Base-by-base conservation (phyloP, 306 rosid species). In the Vicia faba region DNA sequence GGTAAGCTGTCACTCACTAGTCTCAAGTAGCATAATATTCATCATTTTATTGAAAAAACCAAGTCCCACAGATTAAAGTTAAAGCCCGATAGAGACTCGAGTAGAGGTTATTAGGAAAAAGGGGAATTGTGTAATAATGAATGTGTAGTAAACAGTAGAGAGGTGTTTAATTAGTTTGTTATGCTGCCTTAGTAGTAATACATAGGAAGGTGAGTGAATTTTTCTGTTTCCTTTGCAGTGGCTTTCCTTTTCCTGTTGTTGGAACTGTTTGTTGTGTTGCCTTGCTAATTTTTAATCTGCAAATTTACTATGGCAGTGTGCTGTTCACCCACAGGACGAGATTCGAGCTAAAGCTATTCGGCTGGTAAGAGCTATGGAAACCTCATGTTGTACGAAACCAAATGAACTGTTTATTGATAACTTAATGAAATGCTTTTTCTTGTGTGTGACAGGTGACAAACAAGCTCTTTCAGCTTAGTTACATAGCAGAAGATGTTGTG, bases 281-380 rank as follows among this genome's bases (percentile, higher is more conserved):
- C 48, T 54, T 61, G 71, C 46, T 46, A 33, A 18, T 51, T 40
- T 77, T 78, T 78, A 43, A 72, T 20, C 16, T 45, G 20, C 74
- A 70, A 71, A 54, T 75, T 69, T 76, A 65, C 55, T 12, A 33
- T 83, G 77, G 84, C 91, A 93, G 99, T 93, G 99, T 83, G 90
- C 97, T 61, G 79, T 86, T 29, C 99, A 93, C 78, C 33, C 87
- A n/a, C 96, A 93, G 79, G 96, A 90, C 71, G 96, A 93, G 77
- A 88, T 90, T 66, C 90, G 99, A 70, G 88, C 99, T 61, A 93
- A 86, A 85, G 96, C 97, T 83, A 90, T 90, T 54, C 89, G 99
- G 63, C 89, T 93, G 97, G 99, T 93, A 90, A n/a, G 64, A 6
- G 38, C 66, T 78, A 63, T 66, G 35, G 64, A 64, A 80, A 46